A percentile compares a stretch with the other conserved stretches of the same genome.
phyloP scores from a whole-genome alignment of 805 yeast species.

The Hanseniaspora meyeri region DNA sequence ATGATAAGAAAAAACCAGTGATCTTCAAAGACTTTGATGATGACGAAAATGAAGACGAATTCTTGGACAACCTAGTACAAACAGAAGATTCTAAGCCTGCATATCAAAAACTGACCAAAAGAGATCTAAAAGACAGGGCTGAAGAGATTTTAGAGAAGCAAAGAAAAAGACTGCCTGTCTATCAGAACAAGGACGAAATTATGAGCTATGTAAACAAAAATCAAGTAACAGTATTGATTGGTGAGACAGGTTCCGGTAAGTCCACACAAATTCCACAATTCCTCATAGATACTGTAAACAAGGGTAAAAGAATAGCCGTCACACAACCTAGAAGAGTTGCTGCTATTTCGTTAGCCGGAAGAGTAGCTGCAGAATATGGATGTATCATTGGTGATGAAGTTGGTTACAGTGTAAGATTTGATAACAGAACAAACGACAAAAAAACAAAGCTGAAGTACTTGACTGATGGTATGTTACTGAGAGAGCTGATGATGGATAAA shows the following conservation, averaged over 20 bases:
- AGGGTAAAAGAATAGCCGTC: constrained; percentile 51
- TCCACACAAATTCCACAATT: constrained; percentile 95
- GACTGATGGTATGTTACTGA: constrained; percentile 93
- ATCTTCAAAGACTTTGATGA: constrained; percentile 28
- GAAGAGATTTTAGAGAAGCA: constrained; percentile 34
- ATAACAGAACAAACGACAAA: constrained; percentile 44
- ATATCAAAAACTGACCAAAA: constrained; percentile 14
- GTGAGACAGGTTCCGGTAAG: constrained; percentile 97
- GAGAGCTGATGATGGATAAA: constrained; percentile 76
- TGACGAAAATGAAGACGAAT: constrained; percentile 22
- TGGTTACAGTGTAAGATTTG: constrained; percentile 89
- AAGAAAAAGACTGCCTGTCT: constrained; percentile 62
- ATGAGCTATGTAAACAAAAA: constrained; percentile 41
- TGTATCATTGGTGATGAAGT: constrained; percentile 65
- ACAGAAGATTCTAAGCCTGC: neutral
- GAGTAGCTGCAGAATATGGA: constrained; percentile 85
- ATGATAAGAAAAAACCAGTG: constrained; percentile 18
- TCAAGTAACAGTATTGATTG: constrained; percentile 70
- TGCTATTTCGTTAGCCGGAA: constrained; percentile 81
- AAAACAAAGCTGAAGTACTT: constrained; percentile 67
- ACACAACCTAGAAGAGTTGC: constrained; percentile 98
- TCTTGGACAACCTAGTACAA: constrained; percentile 16
- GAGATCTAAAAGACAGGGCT: constrained; percentile 29
- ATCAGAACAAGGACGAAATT: constrained; percentile 53
- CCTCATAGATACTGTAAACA: constrained; percentile 36